Base-by-base conservation (phyloP, 2,329 filamentous ascomycete genomes). In the Stachybotrys elegans region DNA sequence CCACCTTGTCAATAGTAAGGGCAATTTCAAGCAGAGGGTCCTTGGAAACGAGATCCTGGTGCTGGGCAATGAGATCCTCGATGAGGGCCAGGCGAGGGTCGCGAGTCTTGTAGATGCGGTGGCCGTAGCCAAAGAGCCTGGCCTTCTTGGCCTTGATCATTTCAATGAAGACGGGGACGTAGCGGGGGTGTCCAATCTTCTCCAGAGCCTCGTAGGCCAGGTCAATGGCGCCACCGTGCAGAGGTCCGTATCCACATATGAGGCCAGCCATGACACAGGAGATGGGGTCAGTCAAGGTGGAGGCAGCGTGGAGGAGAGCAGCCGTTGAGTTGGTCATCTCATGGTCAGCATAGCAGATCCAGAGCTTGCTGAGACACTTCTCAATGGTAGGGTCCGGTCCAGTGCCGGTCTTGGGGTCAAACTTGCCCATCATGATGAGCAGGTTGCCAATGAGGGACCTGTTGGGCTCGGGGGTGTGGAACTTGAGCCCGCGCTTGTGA, bases 211-310 rank as follows among this genome's bases (percentile, higher is more conserved):
- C 63, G 54, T 74, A 73, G 1, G 71, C 71, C 4, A 69, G 58
- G 43, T 75, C 71, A 19, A 71, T 70, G 11, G 73, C 73, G 11
- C 72, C 72, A 42, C 68, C 71, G 53, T 76, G 72, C 3, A 76
- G 60, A 7, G 36, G 36, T 2, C 36, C 36, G 17, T 21, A 16
- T 12, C 36, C 36, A n/a, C 36, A 39, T 19, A 39, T 39, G 19
- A 39, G 3, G 2, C 69, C 57, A 1, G 65, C 60, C 6, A 67
- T 61, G 9, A 69, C 60, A 19, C 68, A 56, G 22, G 66, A 69
- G 11, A 55, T 40, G 0, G 72, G 71, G 47, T 76, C 72, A 2
- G 70, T 62, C 0, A 76, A 59, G 1, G 70, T 68, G 4, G 71
- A 75, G 2, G 71, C 66, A 2, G 69, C 66, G 37, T 71, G 66